Percentiles rank a stretch among this genome's conserved stretches.
phyloP scores from a whole-genome alignment of 805 yeast genomes.

The Ogataea populi-albae region DNA sequence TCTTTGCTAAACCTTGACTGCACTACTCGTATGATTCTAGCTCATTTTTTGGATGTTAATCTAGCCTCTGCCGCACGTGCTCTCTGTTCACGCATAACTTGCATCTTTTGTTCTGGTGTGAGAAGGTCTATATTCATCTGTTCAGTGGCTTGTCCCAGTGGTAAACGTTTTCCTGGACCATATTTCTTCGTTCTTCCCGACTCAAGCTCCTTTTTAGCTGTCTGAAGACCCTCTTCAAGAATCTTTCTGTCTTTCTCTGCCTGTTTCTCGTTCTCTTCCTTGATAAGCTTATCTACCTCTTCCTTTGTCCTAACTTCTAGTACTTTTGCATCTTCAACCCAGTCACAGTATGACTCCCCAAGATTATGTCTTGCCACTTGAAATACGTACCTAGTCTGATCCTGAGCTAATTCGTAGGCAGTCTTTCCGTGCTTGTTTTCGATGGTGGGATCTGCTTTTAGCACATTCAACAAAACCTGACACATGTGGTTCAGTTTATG shows the following conservation, averaged over 20 bases:
- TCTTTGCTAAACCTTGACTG: constrained; percentile 35
- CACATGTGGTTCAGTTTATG: constrained; percentile 68
- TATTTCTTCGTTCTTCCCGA: constrained; percentile 24
- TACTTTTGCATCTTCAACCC: constrained; percentile 60
- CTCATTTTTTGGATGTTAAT: constrained; percentile 33
- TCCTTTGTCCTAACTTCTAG: constrained; percentile 59
- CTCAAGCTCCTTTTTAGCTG: constrained; percentile 39
- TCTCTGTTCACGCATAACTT: constrained; percentile 87
- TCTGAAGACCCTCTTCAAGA: constrained; percentile 44
- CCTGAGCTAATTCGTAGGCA: constrained; percentile 62
- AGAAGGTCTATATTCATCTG: constrained; percentile 56
- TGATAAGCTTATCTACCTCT: constrained; percentile 45
- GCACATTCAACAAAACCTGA: constrained; percentile 52
- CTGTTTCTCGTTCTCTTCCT: constrained; percentile 33
- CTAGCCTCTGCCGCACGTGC: constrained; percentile 97
- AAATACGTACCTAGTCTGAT: constrained; percentile 50
- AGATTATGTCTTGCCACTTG: constrained; percentile 63
- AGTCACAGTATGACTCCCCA: constrained; percentile 69
- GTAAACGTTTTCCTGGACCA: constrained; percentile 37
- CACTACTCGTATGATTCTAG: constrained; percentile 4
- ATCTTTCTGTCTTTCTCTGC: constrained; percentile 38
- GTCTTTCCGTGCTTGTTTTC: constrained; percentile 55
- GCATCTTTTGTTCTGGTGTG: constrained; percentile 68
- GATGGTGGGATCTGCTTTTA: constrained; percentile 70
- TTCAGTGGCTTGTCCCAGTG: constrained; percentile 20